Evolutionary conservation across 2,329 filamentous ascomycete genomes (phyloP).

Genomic region (Penicillium rolfsii): DNA sequence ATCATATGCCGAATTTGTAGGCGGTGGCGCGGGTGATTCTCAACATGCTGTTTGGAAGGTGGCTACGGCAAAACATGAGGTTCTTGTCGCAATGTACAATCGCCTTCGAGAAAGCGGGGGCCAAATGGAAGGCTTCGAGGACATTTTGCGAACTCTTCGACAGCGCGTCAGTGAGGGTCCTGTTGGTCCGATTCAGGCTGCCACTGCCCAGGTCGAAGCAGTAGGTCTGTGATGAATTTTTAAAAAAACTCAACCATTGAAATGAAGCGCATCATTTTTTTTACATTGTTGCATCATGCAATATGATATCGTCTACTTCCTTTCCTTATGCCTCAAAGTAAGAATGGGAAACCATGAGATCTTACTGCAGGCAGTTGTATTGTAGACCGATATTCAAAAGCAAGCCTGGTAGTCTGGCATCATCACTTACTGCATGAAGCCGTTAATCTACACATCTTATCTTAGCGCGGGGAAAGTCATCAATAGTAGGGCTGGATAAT

Average conservation of each 20-base stretch:
- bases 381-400: background rate
- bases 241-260: slow-evolving; percentile 6
- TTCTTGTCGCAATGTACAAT: slow-evolving; percentile 54
- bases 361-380: background rate
- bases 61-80: slow-evolving; percentile 61
- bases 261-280: background rate
- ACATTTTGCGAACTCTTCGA: slow-evolving; percentile 45
- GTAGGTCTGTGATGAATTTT: slow-evolving; percentile 34
- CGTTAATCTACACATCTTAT: slow-evolving; percentile 21
- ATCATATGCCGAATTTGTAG: slow-evolving; percentile 62
- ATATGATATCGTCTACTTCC: background rate
- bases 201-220: slow-evolving; percentile 41
- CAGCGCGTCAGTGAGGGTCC: slow-evolving; percentile 49
- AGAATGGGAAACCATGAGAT: no score
- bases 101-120: slow-evolving; percentile 45
- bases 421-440: background rate
- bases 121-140: slow-evolving; percentile 40
- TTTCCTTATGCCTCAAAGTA: background rate
- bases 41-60: slow-evolving; percentile 62
- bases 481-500: background rate
- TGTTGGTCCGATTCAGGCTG: slow-evolving; percentile 40
- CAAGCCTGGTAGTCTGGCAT: background rate
- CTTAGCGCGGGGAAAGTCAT: slow-evolving; percentile 21
- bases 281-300: no score
- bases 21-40: slow-evolving; percentile 58